These are phyloP conservation scores for Anethum foeniculum DNA, from an alignment of 140 eudicot species.

Conservation along the genomic window DNA sequence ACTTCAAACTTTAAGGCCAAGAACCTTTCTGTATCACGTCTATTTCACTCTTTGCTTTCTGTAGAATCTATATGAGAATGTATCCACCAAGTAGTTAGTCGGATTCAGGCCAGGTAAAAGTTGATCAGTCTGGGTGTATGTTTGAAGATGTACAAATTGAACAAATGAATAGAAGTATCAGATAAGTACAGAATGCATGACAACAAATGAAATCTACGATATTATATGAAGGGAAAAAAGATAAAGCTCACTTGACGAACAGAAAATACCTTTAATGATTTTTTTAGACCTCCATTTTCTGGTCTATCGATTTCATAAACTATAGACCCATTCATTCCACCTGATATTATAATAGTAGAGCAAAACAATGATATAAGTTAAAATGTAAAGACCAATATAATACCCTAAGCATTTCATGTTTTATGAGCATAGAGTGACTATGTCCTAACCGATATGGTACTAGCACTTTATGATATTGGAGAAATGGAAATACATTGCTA, in stretches of 20 bases:
- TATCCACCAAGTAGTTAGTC: conserved; percentile 26
- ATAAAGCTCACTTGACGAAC: conserved; percentile 1
- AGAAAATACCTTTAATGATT: conserved; percentile 58
- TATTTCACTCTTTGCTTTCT: conserved; percentile 64
- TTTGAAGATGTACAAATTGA: conserved; percentile 8
- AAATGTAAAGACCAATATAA: not conserved
- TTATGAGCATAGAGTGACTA: not conserved
- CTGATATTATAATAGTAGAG: conserved; percentile 25
- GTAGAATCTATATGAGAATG: conserved; percentile 54
- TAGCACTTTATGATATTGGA: not conserved
- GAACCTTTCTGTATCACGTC: conserved; percentile 58
- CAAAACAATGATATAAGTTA: not conserved
- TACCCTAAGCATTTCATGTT: not conserved
- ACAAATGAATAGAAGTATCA: not conserved
- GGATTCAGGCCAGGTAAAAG: conserved; percentile 10
- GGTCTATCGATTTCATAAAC: conserved; percentile 89
- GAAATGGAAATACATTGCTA: not conserved
- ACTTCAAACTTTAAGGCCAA: not conserved
- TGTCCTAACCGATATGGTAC: not conserved
- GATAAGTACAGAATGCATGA: not conserved
- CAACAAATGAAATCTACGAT: not conserved
- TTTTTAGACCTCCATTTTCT: conserved; percentile 76
- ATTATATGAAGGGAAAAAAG: not conserved
- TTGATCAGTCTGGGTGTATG: conserved; percentile 13
- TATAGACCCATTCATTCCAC: conserved; percentile 98